Evolutionary conservation across 257 asterid species (phyloP).

Genomic region (Solanum paucissectum): DNA sequence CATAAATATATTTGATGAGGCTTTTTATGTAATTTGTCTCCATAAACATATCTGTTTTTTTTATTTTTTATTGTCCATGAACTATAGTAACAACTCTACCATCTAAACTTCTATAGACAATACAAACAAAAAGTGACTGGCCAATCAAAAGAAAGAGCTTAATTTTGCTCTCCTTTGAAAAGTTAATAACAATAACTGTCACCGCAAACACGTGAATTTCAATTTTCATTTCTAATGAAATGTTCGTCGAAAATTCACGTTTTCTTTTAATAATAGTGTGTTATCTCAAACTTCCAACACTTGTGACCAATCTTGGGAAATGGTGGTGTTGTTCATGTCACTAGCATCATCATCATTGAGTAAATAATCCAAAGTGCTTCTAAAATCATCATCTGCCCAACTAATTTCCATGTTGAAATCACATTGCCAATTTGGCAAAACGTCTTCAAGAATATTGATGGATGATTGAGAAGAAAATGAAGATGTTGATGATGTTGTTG

Average conservation of each 20-base stretch:
- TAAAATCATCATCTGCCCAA: slow-evolving; percentile 49
- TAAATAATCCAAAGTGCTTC: slow-evolving; percentile 36
- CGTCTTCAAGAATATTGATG: slow-evolving; percentile 15
- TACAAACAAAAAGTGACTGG: not conserved
- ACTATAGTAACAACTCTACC: not conserved
- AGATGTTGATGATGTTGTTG: slow-evolving; percentile 14
- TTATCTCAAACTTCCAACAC: slow-evolving; percentile 7
- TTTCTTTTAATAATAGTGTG: not conserved
- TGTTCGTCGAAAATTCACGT: not conserved
- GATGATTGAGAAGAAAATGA: slow-evolving; percentile 21
- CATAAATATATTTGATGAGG: not conserved
- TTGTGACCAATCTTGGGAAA: slow-evolving; percentile 4
- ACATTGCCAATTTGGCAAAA: slow-evolving; percentile 18
- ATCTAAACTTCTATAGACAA: not conserved
- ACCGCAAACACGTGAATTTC: not conserved
- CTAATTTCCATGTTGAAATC: slow-evolving; percentile 29
- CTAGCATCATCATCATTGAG: slow-evolving; percentile 6
- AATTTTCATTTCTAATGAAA: not conserved
- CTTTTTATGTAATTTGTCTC: not conserved
- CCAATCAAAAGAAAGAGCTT: not conserved
- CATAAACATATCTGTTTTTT: not conserved
- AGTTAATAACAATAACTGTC: not conserved
- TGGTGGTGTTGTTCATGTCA: not conserved
- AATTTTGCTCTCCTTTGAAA: not conserved
- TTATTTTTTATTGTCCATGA: not conserved